phyloP scores from a whole-genome alignment of 768 basidiomycete genomes.

The Tricholoma hemisulphureum region DNA sequence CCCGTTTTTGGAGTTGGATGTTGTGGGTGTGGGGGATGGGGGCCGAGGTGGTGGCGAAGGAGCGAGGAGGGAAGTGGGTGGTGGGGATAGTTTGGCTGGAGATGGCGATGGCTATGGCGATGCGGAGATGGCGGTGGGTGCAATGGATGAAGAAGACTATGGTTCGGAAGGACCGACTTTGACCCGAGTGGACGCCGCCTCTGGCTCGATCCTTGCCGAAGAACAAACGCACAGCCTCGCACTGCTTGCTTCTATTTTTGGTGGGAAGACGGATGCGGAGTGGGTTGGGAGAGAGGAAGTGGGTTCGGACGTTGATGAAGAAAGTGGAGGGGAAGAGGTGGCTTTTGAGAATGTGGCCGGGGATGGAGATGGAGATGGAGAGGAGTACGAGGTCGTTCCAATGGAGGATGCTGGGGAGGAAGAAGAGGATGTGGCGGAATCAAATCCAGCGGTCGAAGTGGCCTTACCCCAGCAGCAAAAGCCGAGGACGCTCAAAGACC shows the following conservation, averaged over 20 bases:
- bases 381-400: constrained; percentile 36
- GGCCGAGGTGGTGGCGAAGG: too few relatives aligned
- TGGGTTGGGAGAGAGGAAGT: constrained; percentile 64
- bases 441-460: constrained; percentile 10
- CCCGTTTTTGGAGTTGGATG: constrained; percentile 54
- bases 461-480: too few relatives aligned
- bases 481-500: constrained; percentile 55
- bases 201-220: constrained; percentile 36
- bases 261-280: constrained; percentile 40
- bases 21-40: constrained; percentile 18
- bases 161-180: too few relatives aligned
- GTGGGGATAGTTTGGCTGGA: too few relatives aligned
- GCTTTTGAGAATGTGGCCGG: constrained; percentile 22
- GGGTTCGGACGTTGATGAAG: constrained; percentile 54
- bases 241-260: constrained; percentile 56
- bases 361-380: constrained; percentile 26
- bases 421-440: constrained; percentile 19
- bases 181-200: too few relatives aligned
- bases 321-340: constrained; percentile 14
- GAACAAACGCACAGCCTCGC: constrained; percentile 42
- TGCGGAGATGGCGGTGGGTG: too few relatives aligned
- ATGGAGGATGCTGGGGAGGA: constrained; percentile 20
- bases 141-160: too few relatives aligned
- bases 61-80: too few relatives aligned
- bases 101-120: too few relatives aligned